These are phyloP conservation scores for Auricularia sp. DNA, from an alignment of 768 basidiomycete species.

Conservation along the genomic window DNA sequence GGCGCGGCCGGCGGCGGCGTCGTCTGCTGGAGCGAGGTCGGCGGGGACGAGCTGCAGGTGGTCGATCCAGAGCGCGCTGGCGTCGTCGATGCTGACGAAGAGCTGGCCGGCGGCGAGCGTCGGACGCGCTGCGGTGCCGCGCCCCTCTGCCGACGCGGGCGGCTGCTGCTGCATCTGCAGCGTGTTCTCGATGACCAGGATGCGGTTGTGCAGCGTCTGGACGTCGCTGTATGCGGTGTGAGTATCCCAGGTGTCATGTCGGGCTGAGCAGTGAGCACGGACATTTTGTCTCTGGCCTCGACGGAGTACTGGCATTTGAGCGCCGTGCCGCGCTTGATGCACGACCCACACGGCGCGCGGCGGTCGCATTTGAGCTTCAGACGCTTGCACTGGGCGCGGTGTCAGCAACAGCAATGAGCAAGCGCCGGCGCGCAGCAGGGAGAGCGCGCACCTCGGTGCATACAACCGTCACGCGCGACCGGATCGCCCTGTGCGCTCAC, in stretches of 20 bases:
- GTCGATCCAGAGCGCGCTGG: background rate
- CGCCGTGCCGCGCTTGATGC: background rate
- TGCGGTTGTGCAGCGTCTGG: background rate
- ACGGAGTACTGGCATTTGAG: background rate
- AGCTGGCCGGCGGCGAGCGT: background rate
- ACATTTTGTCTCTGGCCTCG: background rate
- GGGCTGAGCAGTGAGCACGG: background rate
- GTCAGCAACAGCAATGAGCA: background rate
- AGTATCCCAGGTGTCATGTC: background rate
- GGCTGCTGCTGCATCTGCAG: background rate
- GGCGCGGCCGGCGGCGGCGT: background rate
- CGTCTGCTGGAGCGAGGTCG: background rate
- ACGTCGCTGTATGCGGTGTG: background rate
- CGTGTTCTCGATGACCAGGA: background rate
- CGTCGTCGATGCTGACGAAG: background rate
- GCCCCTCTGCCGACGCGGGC: background rate
- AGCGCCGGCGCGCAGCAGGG: background rate
- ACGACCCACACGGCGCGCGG: background rate
- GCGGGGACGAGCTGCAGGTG: background rate
- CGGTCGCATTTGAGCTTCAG: background rate
- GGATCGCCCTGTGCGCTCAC: background rate
- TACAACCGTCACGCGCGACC: background rate
- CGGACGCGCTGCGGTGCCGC: background rate
- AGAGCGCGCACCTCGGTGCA: slow-evolving; percentile 1
- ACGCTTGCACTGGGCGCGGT: background rate